phyloP scores from a whole-genome alignment of 208 protist species.

The Crithidia mellificae region DNA sequence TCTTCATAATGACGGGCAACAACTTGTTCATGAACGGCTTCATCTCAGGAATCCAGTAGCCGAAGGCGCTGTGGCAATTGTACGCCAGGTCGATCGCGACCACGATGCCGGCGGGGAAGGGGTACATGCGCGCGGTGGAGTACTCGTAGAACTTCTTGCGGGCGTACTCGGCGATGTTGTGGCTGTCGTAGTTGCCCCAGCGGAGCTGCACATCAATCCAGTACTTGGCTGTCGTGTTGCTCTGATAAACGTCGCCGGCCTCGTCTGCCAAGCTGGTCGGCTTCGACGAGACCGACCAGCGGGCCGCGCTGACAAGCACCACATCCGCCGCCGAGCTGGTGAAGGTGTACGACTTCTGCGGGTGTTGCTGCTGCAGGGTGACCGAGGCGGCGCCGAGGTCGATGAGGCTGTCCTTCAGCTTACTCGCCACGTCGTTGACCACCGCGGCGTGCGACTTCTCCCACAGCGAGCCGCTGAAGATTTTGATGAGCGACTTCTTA shows the following conservation, averaged over 20 bases:
- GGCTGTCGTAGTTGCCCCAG: conserved; percentile 99
- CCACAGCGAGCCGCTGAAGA: conserved; percentile 99
- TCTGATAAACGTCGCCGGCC: conserved; percentile 70
- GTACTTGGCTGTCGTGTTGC: conserved; percentile 95
- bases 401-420: conserved; percentile 98
- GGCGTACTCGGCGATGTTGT: conserved; percentile 99
- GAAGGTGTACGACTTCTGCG: conserved; percentile 93
- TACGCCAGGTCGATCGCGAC: conserved; percentile 99
- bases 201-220: conserved; percentile 99
- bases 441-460: conserved; percentile 99
- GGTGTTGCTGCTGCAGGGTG: conserved; percentile 98
- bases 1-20: conserved; percentile 99
- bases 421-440: conserved; percentile 98
- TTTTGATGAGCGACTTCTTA: conserved; percentile 99
- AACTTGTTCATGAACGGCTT: conserved; percentile 98
- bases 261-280: conserved; percentile 85
- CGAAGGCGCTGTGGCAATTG: conserved; percentile 98
- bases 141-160: conserved; percentile 99
- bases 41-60: conserved; percentile 98
- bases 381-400: conserved; percentile 99
- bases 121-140: conserved; percentile 99
- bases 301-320: conserved; percentile 96
- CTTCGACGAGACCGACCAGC: conserved; percentile 93
- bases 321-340: conserved; percentile 95
- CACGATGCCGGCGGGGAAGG: conserved; percentile 98